Conservation (phyloP, 306 rosid species). For the Cicer cuneatum region DNA sequence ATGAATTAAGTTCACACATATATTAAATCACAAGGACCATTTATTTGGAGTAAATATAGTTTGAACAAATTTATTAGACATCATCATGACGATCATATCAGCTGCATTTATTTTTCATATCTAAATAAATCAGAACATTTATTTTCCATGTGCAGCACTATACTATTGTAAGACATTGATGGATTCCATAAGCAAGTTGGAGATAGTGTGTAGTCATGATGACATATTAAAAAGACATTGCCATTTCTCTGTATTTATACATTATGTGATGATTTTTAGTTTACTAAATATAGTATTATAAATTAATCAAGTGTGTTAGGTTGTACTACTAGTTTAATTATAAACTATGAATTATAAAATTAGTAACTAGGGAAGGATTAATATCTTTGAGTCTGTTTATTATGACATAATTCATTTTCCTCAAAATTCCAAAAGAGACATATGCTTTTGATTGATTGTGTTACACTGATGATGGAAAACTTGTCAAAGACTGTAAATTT, state of each 20-base stretch:
- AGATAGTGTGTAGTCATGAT: slow-evolving; percentile 40
- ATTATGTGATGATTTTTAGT: background rate
- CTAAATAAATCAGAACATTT: slow-evolving; percentile 15
- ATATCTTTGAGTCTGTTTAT: background rate
- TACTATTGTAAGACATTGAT: slow-evolving; percentile 36
- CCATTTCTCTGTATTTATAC: background rate
- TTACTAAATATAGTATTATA: background rate
- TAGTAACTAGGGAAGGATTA: background rate
- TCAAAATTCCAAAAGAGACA: slow-evolving; percentile 8
- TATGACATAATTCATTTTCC: slow-evolving; percentile 1
- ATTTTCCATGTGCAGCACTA: slow-evolving; percentile 48
- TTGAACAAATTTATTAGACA: slow-evolving; percentile 11
- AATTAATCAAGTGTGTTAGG: background rate
- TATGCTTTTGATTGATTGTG: slow-evolving; percentile 18
- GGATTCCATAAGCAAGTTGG: slow-evolving; percentile 27
- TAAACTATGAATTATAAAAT: background rate
- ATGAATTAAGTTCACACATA: slow-evolving; percentile 31
- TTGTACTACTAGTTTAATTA: background rate
- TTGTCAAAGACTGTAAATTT: slow-evolving; percentile 22
- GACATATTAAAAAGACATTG: slow-evolving; percentile 23
- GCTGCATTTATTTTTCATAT: slow-evolving; percentile 42
- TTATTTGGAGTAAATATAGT: background rate
- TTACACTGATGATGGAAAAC: slow-evolving; percentile 44
- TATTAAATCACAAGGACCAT: slow-evolving; percentile 16
- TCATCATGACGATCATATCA: slow-evolving; percentile 31